phyloP scores from a whole-genome alignment of 2,329 filamentous ascomycete species.

The Neurospora sp. region DNA sequence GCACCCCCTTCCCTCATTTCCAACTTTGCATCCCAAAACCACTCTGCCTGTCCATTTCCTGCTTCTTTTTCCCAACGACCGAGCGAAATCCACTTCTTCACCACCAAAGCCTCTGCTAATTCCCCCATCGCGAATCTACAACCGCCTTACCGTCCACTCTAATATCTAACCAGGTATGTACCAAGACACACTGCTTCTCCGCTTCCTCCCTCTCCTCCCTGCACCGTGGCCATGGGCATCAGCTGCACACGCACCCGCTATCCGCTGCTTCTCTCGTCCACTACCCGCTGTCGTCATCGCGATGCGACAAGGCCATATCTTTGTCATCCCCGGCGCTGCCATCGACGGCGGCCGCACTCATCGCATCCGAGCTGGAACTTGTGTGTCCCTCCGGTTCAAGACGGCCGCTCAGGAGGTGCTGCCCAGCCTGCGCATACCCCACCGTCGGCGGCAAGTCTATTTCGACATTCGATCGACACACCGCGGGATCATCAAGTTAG shows the following conservation, averaged over 20 bases:
- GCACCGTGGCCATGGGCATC: slow-evolving; percentile 13
- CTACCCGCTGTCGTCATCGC: slow-evolving; percentile 19
- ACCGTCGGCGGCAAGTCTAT: slow-evolving; percentile 22
- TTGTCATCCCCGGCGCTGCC: slow-evolving; percentile 5
- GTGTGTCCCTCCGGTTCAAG: neutral
- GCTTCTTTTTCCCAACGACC: slow-evolving; percentile 12
- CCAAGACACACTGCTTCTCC: neutral
- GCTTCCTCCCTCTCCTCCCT: slow-evolving; percentile 3
- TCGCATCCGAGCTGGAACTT: neutral
- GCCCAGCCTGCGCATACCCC: slow-evolving; percentile 20
- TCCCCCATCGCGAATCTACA: slow-evolving; percentile 5
- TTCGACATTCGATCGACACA: slow-evolving; percentile 1
- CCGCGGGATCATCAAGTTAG: neutral
- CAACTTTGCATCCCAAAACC: slow-evolving; percentile 19
- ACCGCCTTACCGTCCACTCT: neutral
- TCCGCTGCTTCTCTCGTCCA: slow-evolving; percentile 9
- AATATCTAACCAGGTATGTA: neutral
- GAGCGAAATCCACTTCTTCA: slow-evolving; percentile 9
- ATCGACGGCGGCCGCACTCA: slow-evolving; percentile 5
- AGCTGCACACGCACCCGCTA: slow-evolving; percentile 7
- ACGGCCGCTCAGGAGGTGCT: slow-evolving; percentile 10
- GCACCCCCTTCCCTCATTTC: slow-evolving; percentile 21
- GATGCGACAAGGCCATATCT: slow-evolving; percentile 13
- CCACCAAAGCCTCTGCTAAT: slow-evolving; percentile 1
- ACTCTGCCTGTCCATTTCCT: slow-evolving; percentile 12